Percentiles rank a stretch among this genome's conserved stretches.
These are phyloP conservation scores for Xerocomellus chrysenteron DNA, from an alignment of 768 basidiomycete species.

Conservation along the genomic window DNA sequence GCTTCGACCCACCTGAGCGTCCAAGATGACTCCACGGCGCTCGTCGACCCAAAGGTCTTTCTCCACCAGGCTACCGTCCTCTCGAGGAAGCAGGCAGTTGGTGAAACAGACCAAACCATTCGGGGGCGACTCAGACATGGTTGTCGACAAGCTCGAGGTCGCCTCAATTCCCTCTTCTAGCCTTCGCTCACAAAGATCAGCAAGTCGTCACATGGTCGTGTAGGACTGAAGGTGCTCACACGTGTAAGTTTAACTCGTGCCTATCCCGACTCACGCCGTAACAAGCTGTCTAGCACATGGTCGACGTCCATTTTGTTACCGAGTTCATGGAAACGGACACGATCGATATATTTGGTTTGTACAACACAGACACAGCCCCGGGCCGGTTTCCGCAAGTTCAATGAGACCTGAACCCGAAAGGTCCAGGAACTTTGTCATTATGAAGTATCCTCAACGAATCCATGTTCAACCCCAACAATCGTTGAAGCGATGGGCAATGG, in stretches of 20 bases:
- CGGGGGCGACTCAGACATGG: conserved; percentile 20
- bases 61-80: conserved; percentile 73
- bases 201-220: conserved; percentile 13
- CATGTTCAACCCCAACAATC: not conserved
- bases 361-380: not conserved
- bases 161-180: not conserved
- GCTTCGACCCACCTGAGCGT: conserved; percentile 57
- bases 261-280: not conserved
- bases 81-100: conserved; percentile 76
- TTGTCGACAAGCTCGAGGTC: conserved; percentile 7
- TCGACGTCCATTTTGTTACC: not conserved
- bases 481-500: not conserved
- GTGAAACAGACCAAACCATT: conserved; percentile 85
- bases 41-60: conserved; percentile 85
- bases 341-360: not conserved
- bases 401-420: too few species aligned
- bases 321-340: not conserved
- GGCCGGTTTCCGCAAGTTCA: not conserved
- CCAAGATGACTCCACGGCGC: conserved; percentile 66
- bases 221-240: not conserved
- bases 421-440: too few species aligned
- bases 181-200: not conserved
- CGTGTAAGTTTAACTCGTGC: too few species aligned
- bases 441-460: not conserved
- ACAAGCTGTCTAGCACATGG: conserved; percentile 8